Conservation (phyloP, 164 flowering plant species). For the Stephania cephalantha region DNA sequence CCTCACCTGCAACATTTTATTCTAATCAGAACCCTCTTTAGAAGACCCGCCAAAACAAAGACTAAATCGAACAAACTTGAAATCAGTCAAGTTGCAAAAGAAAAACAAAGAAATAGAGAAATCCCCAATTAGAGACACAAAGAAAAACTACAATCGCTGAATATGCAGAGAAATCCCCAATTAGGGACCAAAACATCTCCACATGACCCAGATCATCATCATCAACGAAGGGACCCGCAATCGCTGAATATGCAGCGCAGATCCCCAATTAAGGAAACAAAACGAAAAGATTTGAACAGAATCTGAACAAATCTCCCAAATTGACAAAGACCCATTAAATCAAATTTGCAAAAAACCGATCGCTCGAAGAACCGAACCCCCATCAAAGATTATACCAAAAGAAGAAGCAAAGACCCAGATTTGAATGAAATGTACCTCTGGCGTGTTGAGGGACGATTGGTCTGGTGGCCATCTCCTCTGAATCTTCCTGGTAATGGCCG, state of each 20-base stretch:
- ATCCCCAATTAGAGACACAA: background rate
- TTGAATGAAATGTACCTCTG: constrained; percentile 24
- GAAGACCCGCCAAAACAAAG: background rate
- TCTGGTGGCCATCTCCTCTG: constrained; percentile 59
- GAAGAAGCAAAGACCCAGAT: too few species aligned
- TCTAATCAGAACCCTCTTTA: background rate
- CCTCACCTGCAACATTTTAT: constrained; percentile 31
- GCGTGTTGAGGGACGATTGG: constrained; percentile 40
- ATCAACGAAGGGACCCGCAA: too few species aligned
- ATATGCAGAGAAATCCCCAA: background rate
- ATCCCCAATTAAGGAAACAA: background rate
- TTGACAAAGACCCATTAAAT: background rate
- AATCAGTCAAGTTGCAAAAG: background rate
- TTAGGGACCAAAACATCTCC: background rate
- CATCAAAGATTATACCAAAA: too few species aligned
- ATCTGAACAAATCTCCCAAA: background rate
- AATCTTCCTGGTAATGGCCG: constrained; percentile 13
- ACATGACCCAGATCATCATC: too few species aligned
- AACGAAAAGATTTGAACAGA: background rate
- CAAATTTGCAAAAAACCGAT: background rate
- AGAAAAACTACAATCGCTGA: background rate
- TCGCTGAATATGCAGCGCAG: background rate
- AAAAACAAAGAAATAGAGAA: background rate
- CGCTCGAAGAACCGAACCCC: background rate
- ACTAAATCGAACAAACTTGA: background rate